phyloP scores from a whole-genome alignment of 2,329 filamentous ascomycete genomes.

The Nectriaceae sp. region DNA sequence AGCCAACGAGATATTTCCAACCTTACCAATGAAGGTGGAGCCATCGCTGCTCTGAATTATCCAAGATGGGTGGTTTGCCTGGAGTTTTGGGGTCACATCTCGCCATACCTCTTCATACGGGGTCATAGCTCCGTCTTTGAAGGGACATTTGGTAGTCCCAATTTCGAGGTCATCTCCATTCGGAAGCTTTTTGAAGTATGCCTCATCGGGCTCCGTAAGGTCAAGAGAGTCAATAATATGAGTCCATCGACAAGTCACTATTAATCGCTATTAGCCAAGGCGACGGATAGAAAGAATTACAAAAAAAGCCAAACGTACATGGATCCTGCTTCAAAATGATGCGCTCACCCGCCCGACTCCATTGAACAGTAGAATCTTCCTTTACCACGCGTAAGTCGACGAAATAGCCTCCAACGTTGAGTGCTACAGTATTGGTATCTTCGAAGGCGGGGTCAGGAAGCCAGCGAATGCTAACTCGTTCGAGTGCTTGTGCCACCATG shows the following conservation, averaged over 20 bases:
- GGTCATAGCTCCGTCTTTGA: slow-evolving; percentile 13
- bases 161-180: slow-evolving; percentile 26
- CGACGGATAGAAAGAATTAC: not conserved
- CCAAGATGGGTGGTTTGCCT: slow-evolving; percentile 14
- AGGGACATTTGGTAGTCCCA: slow-evolving; percentile 15
- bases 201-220: slow-evolving; percentile 19
- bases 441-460: slow-evolving; percentile 22
- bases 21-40: slow-evolving; percentile 17
- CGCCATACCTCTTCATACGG: slow-evolving; percentile 25
- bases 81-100: slow-evolving; percentile 16
- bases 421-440: slow-evolving; percentile 24
- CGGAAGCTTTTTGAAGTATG: slow-evolving; percentile 19
- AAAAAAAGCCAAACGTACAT: slow-evolving; percentile 13
- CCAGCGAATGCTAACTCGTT: slow-evolving; percentile 28
- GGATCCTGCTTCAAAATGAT: slow-evolving; percentile 17
- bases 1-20: slow-evolving; percentile 19
- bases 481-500: slow-evolving; percentile 13
- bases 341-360: slow-evolving; percentile 24
- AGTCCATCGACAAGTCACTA: slow-evolving; percentile 26
- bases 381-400: slow-evolving; percentile 18
- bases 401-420: slow-evolving; percentile 28
- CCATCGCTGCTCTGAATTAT: slow-evolving; percentile 21
- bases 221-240: slow-evolving; percentile 25
- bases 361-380: slow-evolving; percentile 16
- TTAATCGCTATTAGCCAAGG: not conserved